Base-by-base conservation (phyloP, 225 moss, liverwort and hornwort species). In the Takakia lepidozioides region DNA sequence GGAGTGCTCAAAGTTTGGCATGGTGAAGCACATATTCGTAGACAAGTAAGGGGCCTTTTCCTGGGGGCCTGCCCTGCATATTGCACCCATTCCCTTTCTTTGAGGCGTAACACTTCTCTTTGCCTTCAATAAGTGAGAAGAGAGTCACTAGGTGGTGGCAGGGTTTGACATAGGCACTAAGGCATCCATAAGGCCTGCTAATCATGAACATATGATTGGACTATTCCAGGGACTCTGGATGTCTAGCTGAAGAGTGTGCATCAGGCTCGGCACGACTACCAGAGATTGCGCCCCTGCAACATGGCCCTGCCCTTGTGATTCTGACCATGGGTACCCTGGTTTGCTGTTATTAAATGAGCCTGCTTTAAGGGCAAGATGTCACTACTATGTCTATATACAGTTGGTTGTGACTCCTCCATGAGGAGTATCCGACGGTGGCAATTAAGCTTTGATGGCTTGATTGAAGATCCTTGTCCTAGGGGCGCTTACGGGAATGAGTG, bases 1-100 rank as follows among this genome's bases (percentile, higher is more conserved):
- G 4, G 95, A 98, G 48, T 98, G 95, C 68, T 98, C 95, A 4
- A 98, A 98, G 65, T 98, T 98, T 51, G 95, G 95, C 22, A 80
- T 70, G 55, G 91, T 91, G 6, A 91, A 91, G 78, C 95, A 98
- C 69, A 98, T 98, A 49, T 87, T 82, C 55, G 95, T 98, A 64
- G 95, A 98, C 80, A 98, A 98, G 95, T 98, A 83, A 72, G 90
- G 72, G 16, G 9, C 46, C n/a, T 48, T 5, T 17, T 7, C 23
- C 23, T 46, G 11, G n/a, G 1, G 30, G 3, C 40, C 25, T 45
- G 43, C 35, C 49, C 27, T 69, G 53, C 48, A 17, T 43, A 8
- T 64, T 75, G 63, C 54, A 39, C 52, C 57, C 49, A 57, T 48
- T 62, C 64, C 34, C 61, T 60, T 46, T n/a, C n/a, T n/a, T n/a